These are phyloP conservation scores for Yueomyces sinensis DNA, from an alignment of 805 yeast genomes.

Conservation along the genomic window DNA sequence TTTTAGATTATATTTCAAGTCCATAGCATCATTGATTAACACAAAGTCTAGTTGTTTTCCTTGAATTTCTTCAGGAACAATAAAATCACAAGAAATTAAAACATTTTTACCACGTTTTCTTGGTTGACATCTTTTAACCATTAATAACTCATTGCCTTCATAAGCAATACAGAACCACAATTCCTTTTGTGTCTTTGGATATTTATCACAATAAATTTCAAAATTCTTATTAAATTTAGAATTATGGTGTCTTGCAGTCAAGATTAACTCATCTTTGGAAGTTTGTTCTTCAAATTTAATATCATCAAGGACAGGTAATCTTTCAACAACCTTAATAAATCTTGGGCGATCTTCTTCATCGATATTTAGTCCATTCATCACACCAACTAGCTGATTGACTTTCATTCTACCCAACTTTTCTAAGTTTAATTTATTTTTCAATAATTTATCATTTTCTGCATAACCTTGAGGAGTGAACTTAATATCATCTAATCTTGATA, in stretches of 20 bases:
- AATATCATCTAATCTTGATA: conserved; percentile 19
- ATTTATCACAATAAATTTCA: conserved; percentile 61
- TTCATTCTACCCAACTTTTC: conserved; percentile 32
- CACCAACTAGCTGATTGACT: conserved; percentile 25
- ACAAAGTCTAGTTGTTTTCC: conserved; percentile 35
- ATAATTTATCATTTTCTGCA: conserved; percentile 1
- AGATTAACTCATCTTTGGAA: conserved; percentile 23
- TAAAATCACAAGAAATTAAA: conserved; percentile 28
- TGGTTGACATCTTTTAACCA: conserved; percentile 70
- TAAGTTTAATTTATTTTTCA: conserved; percentile 17
- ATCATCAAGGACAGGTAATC: conserved; percentile 45
- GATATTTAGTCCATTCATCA: conserved; percentile 27
- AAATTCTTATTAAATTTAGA: conserved; percentile 37
- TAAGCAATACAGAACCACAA: conserved; percentile 75
- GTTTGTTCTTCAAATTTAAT: conserved; percentile 31
- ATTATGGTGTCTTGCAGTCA: conserved; percentile 44
- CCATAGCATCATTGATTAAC: conserved; percentile 56
- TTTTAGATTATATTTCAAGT: conserved; percentile 30
- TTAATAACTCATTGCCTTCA: conserved; percentile 38
- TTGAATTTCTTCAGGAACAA: conserved; percentile 34
- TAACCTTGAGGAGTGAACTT: conserved; percentile 14
- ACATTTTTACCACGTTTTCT: conserved; percentile 21
- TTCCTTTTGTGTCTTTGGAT: conserved; percentile 85
- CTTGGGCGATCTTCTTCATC: conserved; percentile 27
- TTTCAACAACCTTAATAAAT: conserved; percentile 39